These are phyloP conservation scores for Candida takata DNA, from an alignment of 805 yeast species.

Conservation along the genomic window DNA sequence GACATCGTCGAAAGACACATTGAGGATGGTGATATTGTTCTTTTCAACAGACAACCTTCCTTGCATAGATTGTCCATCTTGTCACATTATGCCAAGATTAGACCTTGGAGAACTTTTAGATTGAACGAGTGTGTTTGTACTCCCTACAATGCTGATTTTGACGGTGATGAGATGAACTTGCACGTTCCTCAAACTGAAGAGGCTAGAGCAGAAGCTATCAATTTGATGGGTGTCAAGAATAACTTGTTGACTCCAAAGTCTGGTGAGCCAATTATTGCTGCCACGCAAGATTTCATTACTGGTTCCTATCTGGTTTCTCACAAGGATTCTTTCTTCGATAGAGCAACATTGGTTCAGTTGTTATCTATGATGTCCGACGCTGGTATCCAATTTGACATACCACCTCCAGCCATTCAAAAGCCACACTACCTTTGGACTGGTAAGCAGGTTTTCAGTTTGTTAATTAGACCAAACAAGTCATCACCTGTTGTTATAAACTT, in stretches of 20 bases:
- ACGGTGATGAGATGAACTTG: slow-evolving; percentile 98
- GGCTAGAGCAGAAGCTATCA: slow-evolving; percentile 98
- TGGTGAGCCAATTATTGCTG: slow-evolving; percentile 99
- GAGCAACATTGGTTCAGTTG: slow-evolving; percentile 76
- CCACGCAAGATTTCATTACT: slow-evolving; percentile 98
- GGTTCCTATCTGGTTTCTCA: slow-evolving; percentile 90
- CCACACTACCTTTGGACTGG: slow-evolving; percentile 96
- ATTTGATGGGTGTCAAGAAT: slow-evolving; percentile 95
- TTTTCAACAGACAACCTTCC: slow-evolving; percentile 97
- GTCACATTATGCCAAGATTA: slow-evolving; percentile 90
- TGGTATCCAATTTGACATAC: slow-evolving; percentile 76
- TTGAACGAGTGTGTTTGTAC: slow-evolving; percentile 98
- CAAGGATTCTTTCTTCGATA: slow-evolving; percentile 88
- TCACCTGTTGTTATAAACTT: slow-evolving; percentile 82
- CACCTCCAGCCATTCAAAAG: slow-evolving; percentile 90
- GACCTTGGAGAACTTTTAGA: slow-evolving; percentile 98
- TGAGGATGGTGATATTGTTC: slow-evolving; percentile 93
- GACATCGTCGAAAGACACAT: slow-evolving; percentile 95
- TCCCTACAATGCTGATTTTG: slow-evolving; percentile 98
- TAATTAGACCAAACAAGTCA: slow-evolving; percentile 72
- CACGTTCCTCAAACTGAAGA: slow-evolving; percentile 99
- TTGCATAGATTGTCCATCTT: slow-evolving; percentile 89
- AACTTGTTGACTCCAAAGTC: slow-evolving; percentile 92
- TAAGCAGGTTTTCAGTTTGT: slow-evolving; percentile 83
- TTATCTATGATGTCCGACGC: slow-evolving; percentile 97